Conservation (phyloP, 257 asterid species). For the Lycium barbarum region DNA sequence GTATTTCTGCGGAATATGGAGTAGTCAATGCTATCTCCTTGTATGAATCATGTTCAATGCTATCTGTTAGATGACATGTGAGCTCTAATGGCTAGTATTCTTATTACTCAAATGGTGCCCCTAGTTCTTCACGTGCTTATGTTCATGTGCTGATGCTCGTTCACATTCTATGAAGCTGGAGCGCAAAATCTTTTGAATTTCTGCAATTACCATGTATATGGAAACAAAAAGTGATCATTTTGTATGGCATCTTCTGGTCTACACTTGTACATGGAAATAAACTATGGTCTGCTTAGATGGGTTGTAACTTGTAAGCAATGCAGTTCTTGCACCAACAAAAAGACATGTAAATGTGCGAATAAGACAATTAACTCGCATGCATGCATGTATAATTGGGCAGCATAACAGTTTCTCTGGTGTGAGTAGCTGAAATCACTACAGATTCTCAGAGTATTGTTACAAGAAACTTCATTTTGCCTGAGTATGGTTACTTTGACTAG, state of each 20-base stretch:
- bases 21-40: slow-evolving; percentile 4
- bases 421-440: not conserved
- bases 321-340: not conserved
- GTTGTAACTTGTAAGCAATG: not conserved
- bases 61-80: not conserved
- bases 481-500: not conserved
- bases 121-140: not conserved
- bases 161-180: not conserved
- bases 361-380: not conserved
- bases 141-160: not conserved
- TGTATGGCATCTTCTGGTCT: slow-evolving; percentile 5
- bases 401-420: not conserved
- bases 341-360: not conserved
- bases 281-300: not conserved
- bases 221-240: not conserved
- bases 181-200: not conserved
- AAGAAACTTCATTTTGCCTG: not conserved
- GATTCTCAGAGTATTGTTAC: not conserved
- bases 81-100: not conserved
- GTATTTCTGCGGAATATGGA: not conserved
- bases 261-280: not conserved
- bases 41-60: not conserved
- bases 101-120: not conserved
- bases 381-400: not conserved
- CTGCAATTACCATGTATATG: not conserved